Evolutionary conservation across 2,329 filamentous ascomycete species (phyloP), one percentile per base, ranked within the genome.

Genomic region (Neonectria hederae): DNA sequence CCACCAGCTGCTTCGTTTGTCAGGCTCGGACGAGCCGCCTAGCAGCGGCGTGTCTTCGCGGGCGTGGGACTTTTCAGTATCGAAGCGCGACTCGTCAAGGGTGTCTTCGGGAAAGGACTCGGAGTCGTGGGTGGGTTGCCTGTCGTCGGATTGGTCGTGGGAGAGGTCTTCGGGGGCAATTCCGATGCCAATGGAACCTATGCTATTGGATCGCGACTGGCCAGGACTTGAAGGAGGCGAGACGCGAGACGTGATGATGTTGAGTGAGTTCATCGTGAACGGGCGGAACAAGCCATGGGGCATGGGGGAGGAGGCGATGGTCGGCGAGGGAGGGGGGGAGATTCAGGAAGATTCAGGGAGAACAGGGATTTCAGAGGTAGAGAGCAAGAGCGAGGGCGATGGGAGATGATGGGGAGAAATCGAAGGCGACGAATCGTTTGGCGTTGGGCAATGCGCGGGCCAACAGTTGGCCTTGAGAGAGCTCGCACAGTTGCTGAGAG

Each of bases 181-280:
- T 54, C 81, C 80, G 52, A 86, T 75, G 66, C 83, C 81, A 65
- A 88, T 78, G 65, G 84, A 84, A 71, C 82, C 82, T 73, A 89
- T 81, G 28, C 88, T 90, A 77, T 89, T 89, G 66, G 87, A 86
- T 77, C 87, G 84, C 63, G 87, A 85, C 59, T 86, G 83, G 48
- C 78, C 76, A 35, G 87, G 83, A 72, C 83, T 88, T 63, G 86
- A 81, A 59, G 87, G 79, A 70, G 88, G 86, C 73, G 88, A 89
- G 78, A 94, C 92, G 82, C 92, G 90, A 78, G 92, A 89, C 76
- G 93, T 96, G 79, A 97, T 89, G 79, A 97, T 93, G 83, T 96
- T 97, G 84, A 97, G 86, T 75, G 94, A 97, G 89, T 97, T 97
- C 95, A 97, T 97, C 82, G 86, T 92, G 84, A 81, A 80, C 74